Conservation (phyloP, 257 asterid species). For the Rhazya stricta region DNA sequence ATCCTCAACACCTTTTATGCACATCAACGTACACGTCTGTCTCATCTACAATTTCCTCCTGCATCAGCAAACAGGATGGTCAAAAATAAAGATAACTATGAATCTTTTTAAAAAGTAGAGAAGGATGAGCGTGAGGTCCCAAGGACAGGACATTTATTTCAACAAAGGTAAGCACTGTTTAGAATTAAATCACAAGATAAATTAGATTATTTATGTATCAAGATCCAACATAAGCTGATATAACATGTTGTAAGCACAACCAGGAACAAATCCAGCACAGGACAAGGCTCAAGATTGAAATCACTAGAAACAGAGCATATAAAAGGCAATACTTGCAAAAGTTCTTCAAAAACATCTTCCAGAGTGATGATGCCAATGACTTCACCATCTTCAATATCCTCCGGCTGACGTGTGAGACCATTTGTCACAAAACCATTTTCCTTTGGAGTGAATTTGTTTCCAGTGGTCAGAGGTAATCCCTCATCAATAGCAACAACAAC, state of each 20-base stretch:
- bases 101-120: neutral
- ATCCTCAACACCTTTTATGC: slow-evolving; percentile 64
- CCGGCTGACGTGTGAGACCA: slow-evolving; percentile 30
- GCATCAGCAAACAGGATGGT: slow-evolving; percentile 24
- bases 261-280: neutral
- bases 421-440: slow-evolving; percentile 39
- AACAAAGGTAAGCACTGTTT: neutral
- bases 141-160: neutral
- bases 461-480: slow-evolving; percentile 22
- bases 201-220: neutral
- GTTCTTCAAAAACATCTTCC: slow-evolving; percentile 98
- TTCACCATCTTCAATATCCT: slow-evolving; percentile 78
- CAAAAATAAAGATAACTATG: neutral
- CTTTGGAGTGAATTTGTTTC: slow-evolving; percentile 18
- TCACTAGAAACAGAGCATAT: neutral
- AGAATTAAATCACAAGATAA: neutral
- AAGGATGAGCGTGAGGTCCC: neutral
- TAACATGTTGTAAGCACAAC: slow-evolving; percentile 5
- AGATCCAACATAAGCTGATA: neutral
- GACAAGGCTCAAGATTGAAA: neutral
- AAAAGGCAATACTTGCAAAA: slow-evolving; percentile 61
- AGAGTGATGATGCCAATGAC: slow-evolving; percentile 94
- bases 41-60: slow-evolving; percentile 99
- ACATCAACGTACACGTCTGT: slow-evolving; percentile 89
- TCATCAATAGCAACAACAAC: slow-evolving; percentile 54